A percentile compares a stretch with the other conserved stretches of the same genome.
Evolutionary conservation across 495 filamentous ascomycete species (phyloP).

Genomic region (Lepraria neglecta): DNA sequence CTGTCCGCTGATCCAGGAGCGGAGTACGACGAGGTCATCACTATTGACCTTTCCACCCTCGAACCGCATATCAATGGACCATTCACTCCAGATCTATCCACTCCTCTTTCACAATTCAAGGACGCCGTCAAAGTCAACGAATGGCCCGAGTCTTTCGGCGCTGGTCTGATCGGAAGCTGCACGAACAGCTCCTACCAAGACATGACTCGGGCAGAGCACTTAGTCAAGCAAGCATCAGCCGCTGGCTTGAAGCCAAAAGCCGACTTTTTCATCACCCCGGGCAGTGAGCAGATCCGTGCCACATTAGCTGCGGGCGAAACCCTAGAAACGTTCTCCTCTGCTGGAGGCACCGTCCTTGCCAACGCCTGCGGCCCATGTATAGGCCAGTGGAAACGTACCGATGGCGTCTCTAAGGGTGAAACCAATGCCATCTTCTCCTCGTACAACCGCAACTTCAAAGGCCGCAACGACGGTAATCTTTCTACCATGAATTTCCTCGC

Average conservation of each 20-base stretch:
- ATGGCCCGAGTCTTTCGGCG: conserved; percentile 86
- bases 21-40: conserved; percentile 82
- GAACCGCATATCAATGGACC: conserved; percentile 98
- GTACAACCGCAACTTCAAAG: conserved; percentile 98
- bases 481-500: conserved; percentile 98
- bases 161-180: conserved; percentile 93
- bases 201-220: conserved; percentile 87
- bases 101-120: conserved; percentile 81
- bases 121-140: conserved; percentile 72
- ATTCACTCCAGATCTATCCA: conserved; percentile 91
- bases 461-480: conserved; percentile 92
- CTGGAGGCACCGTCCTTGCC: conserved; percentile 82
- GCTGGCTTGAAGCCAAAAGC: conserved; percentile 83
- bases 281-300: conserved; percentile 92
- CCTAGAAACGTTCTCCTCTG: conserved; percentile 75
- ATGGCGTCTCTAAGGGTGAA: conserved; percentile 72
- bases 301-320: conserved; percentile 84
- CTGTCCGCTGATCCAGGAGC: conserved; percentile 64
- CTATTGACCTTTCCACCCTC: conserved; percentile 82
- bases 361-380: conserved; percentile 97
- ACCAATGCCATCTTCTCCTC: conserved; percentile 93
- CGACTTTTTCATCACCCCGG: conserved; percentile 92
- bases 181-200: conserved; percentile 98
- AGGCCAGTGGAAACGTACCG: conserved; percentile 92
- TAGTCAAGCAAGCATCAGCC: conserved; percentile 81